A percentile compares a stretch with the other conserved stretches of the same genome.
These are phyloP conservation scores for Rhododendron vialii DNA, from an alignment of 148 eudicot species.

Conservation along the genomic window DNA sequence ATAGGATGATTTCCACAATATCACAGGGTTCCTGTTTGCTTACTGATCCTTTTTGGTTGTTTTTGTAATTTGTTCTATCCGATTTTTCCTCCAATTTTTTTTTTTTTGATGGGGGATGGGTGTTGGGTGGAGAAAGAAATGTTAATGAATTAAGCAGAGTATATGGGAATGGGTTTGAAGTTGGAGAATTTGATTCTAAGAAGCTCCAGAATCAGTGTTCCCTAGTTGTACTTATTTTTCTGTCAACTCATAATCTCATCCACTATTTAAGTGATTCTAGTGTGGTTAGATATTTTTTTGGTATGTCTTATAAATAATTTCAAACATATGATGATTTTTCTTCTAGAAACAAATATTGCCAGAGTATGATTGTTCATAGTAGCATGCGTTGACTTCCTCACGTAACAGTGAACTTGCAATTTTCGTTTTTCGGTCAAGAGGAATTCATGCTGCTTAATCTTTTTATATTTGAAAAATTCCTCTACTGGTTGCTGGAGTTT, in stretches of 20 bases:
- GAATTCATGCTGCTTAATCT: not conserved
- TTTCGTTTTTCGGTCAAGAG: not conserved
- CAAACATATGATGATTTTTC: not conserved
- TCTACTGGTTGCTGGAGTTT: slow-evolving; percentile 12
- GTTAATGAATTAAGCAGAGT: not conserved
- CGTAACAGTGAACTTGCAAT: not conserved
- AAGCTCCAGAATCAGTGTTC: not conserved
- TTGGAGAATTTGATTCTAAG: not conserved
- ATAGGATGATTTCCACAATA: not conserved
- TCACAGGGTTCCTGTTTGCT: not conserved
- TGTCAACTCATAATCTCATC: not conserved
- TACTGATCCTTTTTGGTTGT: not conserved
- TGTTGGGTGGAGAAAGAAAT: not conserved
- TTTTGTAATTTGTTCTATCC: not conserved
- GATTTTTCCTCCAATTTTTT: not conserved
- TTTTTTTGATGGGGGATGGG: not conserved
- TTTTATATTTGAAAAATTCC: not conserved
- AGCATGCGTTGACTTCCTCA: not conserved
- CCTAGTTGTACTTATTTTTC: not conserved
- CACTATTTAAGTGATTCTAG: not conserved
- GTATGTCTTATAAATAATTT: not conserved
- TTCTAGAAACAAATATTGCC: not conserved
- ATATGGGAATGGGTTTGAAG: not conserved
- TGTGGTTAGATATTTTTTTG: not conserved
- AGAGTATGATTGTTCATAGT: not conserved